These are phyloP conservation scores for Sporormia fimetaria DNA, from an alignment of 495 filamentous ascomycete species.

Conservation along the genomic window DNA sequence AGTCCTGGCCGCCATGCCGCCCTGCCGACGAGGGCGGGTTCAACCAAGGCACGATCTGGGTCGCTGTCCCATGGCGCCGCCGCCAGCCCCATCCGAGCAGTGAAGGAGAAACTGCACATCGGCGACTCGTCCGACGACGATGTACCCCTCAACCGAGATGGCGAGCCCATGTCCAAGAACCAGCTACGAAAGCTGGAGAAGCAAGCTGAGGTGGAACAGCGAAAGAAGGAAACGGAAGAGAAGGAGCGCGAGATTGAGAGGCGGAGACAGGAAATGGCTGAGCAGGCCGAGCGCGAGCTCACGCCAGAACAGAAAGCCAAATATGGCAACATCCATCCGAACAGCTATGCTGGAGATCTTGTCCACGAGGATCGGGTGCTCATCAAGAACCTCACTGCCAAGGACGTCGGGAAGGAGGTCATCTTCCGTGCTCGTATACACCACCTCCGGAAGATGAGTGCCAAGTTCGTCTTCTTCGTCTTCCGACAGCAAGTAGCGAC, in stretches of 20 bases:
- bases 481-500: conserved; percentile 71
- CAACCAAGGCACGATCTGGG: not conserved
- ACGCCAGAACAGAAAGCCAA: conserved; percentile 28
- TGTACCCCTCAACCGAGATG: conserved; percentile 32
- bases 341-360: conserved; percentile 33
- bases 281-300: conserved; percentile 29
- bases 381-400: conserved; percentile 22
- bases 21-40: conserved; percentile 1
- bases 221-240: conserved; percentile 27
- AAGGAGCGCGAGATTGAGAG: conserved; percentile 25
- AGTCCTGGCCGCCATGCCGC: conserved; percentile 11
- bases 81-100: conserved; percentile 21
- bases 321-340: conserved; percentile 32
- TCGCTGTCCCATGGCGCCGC: conserved; percentile 1
- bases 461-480: conserved; percentile 87
- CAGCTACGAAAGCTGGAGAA: conserved; percentile 34
- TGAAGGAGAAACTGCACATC: conserved; percentile 28
- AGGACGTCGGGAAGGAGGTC: conserved; percentile 58
- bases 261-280: conserved; percentile 29
- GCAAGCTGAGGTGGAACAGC: conserved; percentile 27
- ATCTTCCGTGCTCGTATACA: conserved; percentile 75
- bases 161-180: conserved; percentile 32
- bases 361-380: conserved; percentile 34
- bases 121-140: conserved; percentile 22
- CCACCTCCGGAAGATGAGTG: conserved; percentile 75